Evolutionary conservation across 2,329 filamentous ascomycete species (phyloP), one percentile per base, ranked within the genome.

Genomic region (Venturiaceae sp.): DNA sequence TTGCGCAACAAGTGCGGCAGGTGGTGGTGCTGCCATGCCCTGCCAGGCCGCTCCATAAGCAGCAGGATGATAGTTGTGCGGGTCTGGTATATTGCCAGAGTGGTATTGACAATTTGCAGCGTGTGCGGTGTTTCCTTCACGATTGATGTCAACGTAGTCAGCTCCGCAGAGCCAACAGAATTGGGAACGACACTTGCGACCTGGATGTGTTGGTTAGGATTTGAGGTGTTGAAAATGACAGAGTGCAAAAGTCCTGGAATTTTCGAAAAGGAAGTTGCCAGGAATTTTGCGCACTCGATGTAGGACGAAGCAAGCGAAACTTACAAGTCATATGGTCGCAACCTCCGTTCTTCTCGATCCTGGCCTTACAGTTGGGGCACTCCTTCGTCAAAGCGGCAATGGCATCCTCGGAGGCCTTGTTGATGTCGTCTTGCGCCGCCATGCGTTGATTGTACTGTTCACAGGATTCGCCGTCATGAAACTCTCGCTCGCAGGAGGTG

Each of bases 301-400:
- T 6, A 52, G n/a, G 13, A 14, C 3, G 4, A n/a, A n/a, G 28
- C 16, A 28, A 1, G 36, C 13, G 9, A 19, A 44, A 28, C 55
- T 32, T 39, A 57, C 55, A 57, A 46, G 39, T 57, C 37, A 59
- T 57, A 33, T 57, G 55, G 30, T 57, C 55, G 37, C 55, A 57
- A 6, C 55, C 55, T 13, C 37, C 39, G 9, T 46, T 26, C 33
- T 50, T 57, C 39, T 57, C 30, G 9, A 56, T 41, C 14, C 30
- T 33, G n/a, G 5, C 44, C 37, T 57, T 37, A 21, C 37, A 57
- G 19, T 37, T 37, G 3, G 55, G 55, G 34, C 55, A 57, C 39
- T 57, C 13, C 28, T 41, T 44, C 3, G 33, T 26, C 5, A 41
- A 32, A n/a, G 19, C 21, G 3, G 13, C 37, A 37, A 57, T 26